Percentiles rank a stretch among this genome's conserved stretches.
Evolutionary conservation across 192 early-diverging fungal species (phyloP).

Genomic region (Podila epigama): DNA sequence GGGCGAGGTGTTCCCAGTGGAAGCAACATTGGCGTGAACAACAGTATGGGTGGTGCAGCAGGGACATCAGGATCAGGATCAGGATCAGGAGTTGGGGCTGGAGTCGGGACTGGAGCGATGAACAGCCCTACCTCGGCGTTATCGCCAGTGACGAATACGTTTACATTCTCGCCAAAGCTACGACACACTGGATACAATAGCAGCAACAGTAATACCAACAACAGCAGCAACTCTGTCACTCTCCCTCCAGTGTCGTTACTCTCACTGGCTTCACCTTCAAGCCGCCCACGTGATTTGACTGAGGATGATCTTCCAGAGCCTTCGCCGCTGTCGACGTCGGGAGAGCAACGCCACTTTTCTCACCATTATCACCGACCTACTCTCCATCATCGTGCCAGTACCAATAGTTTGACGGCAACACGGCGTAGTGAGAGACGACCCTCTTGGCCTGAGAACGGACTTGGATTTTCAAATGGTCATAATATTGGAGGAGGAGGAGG

Average conservation of each 20-base stretch:
- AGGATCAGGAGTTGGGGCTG: too few species aligned
- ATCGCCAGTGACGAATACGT: background rate
- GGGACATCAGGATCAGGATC: background rate
- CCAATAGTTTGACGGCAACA: background rate
- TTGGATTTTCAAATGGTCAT: background rate
- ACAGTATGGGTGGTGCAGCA: too few species aligned
- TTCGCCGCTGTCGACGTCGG: background rate
- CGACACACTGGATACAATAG: background rate
- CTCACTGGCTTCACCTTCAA: background rate
- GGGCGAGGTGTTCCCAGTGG: background rate
- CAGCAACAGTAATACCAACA: too few species aligned
- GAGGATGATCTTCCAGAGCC: background rate
- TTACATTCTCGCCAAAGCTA: background rate
- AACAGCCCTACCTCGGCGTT: background rate
- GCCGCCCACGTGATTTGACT: background rate
- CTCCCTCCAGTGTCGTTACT: background rate
- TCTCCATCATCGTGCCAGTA: background rate
- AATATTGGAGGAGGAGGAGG: background rate
- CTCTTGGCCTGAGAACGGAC: background rate
- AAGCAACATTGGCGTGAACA: too few species aligned
- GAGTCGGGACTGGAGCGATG: too few species aligned
- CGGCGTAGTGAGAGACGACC: background rate
- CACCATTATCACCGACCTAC: background rate
- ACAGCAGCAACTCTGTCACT: background rate
- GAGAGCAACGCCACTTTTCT: background rate